Evolutionary conservation across 139 green algal species (phyloP).

Genomic region (Zygnema circumcarinatum): DNA sequence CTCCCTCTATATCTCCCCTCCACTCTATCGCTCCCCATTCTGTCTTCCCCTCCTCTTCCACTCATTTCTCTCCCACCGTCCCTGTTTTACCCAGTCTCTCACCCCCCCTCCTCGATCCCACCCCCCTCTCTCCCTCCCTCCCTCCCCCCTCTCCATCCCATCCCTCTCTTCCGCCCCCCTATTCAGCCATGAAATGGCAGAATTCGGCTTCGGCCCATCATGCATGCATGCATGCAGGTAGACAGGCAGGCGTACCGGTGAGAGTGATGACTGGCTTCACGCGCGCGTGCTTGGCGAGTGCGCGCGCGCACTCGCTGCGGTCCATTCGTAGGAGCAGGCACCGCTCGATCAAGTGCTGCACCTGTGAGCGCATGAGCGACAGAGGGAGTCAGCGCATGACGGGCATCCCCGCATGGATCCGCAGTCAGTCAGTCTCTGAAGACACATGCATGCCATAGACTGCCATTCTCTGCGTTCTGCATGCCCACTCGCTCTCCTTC

Average conservation of each 20-base stretch:
- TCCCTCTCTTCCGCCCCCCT: background rate
- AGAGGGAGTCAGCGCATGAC: background rate
- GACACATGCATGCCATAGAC: background rate
- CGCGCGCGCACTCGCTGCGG: constrained; percentile 38
- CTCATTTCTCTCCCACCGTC: background rate
- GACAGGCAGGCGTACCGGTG: no score
- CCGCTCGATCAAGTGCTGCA: constrained; percentile 58
- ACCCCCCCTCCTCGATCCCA: background rate
- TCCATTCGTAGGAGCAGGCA: constrained; percentile 53
- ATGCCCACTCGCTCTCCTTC: background rate
- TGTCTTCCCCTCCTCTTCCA: background rate
- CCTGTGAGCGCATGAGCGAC: constrained; percentile 13
- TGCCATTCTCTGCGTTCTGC: background rate
- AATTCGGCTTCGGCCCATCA: no score
- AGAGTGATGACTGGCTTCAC: constrained; percentile 55
- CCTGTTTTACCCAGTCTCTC: background rate
- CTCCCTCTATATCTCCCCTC: background rate
- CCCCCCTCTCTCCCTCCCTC: background rate
- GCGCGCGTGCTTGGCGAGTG: constrained; percentile 47
- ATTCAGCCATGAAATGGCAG: no score
- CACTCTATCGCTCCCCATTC: background rate
- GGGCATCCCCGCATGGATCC: background rate
- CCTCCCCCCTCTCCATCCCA: background rate
- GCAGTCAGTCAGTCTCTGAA: background rate
- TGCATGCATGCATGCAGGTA: no score